Evolutionary conservation across 495 filamentous ascomycete genomes (phyloP).

Genomic region (Cercophora scortea): DNA sequence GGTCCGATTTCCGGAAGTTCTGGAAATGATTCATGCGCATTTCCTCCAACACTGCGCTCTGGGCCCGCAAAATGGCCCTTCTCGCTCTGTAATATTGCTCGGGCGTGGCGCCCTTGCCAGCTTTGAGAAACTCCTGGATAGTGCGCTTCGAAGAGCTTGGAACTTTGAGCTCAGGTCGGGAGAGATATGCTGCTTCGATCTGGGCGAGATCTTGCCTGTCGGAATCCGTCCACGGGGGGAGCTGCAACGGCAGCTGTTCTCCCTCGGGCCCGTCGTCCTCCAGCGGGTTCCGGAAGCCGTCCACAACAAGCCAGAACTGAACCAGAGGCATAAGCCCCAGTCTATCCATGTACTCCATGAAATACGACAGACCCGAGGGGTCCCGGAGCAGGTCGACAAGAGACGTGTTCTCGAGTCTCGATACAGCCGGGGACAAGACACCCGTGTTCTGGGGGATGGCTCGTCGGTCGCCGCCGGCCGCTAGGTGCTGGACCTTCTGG

Average conservation of each 20-base stretch:
- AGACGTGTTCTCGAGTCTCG: slow-evolving; percentile 60
- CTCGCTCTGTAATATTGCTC: slow-evolving; percentile 79
- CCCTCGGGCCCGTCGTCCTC: slow-evolving; percentile 78
- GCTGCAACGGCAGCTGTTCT: slow-evolving; percentile 50
- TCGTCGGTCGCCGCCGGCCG: slow-evolving; percentile 52
- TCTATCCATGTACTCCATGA: slow-evolving; percentile 99
- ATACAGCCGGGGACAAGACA: slow-evolving; percentile 27
- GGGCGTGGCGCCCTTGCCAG: slow-evolving; percentile 64
- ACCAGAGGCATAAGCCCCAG: slow-evolving; percentile 78
- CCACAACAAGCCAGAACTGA: slow-evolving; percentile 98
- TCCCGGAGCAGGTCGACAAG: slow-evolving; percentile 79
- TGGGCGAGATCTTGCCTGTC: slow-evolving; percentile 82
- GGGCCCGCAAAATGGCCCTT: slow-evolving; percentile 70
- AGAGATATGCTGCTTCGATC: slow-evolving; percentile 84
- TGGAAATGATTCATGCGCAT: slow-evolving; percentile 73
- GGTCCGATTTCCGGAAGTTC: slow-evolving; percentile 81
- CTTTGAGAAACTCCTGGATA: slow-evolving; percentile 71
- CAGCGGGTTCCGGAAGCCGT: slow-evolving; percentile 91
- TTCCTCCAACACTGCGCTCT: slow-evolving; percentile 73
- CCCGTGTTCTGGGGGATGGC: slow-evolving; percentile 17
- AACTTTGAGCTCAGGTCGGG: slow-evolving; percentile 71
- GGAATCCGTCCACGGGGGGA: slow-evolving; percentile 68
- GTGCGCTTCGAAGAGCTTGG: slow-evolving; percentile 55
- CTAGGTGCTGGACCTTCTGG: slow-evolving; percentile 76
- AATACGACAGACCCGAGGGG: slow-evolving; percentile 86